Evolutionary conservation across 208 protist species (phyloP).

Genomic region (Naegleria fowleri): DNA sequence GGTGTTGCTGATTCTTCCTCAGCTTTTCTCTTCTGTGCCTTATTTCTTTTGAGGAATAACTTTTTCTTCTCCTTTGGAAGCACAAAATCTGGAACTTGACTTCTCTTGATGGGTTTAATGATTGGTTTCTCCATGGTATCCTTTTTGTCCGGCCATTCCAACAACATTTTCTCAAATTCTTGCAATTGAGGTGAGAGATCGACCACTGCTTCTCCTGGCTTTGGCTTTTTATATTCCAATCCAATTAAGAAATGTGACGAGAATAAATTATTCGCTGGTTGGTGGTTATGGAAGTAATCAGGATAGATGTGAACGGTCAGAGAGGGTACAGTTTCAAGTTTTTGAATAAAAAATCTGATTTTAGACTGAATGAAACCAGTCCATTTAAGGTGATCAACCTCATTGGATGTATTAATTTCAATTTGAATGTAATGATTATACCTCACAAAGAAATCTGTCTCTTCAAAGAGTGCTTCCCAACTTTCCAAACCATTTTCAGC

Average conservation of each 20-base stretch:
- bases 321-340: slow-evolving; percentile 40
- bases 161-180: not conserved
- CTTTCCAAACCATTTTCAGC: slow-evolving; percentile 33
- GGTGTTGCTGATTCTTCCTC: not conserved
- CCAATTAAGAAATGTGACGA: not conserved
- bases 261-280: not conserved
- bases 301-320: slow-evolving; percentile 29
- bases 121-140: not conserved
- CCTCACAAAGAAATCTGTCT: slow-evolving; percentile 49
- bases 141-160: not conserved
- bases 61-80: not conserved
- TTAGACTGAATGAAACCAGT: slow-evolving; percentile 48
- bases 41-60: not conserved
- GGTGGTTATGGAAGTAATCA: not conserved
- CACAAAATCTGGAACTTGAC: not conserved
- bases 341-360: slow-evolving; percentile 44
- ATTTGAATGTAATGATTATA: slow-evolving; percentile 49
- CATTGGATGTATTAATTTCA: slow-evolving; percentile 28
- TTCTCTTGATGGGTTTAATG: not conserved
- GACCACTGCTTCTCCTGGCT: not conserved
- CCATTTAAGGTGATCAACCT: slow-evolving; percentile 46
- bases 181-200: not conserved
- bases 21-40: not conserved
- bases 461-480: slow-evolving; percentile 47
- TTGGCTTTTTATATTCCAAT: not conserved